Evolutionary conservation across 2,329 filamentous ascomycete genomes (phyloP).

Genomic region (Colletotrichum sojae): DNA sequence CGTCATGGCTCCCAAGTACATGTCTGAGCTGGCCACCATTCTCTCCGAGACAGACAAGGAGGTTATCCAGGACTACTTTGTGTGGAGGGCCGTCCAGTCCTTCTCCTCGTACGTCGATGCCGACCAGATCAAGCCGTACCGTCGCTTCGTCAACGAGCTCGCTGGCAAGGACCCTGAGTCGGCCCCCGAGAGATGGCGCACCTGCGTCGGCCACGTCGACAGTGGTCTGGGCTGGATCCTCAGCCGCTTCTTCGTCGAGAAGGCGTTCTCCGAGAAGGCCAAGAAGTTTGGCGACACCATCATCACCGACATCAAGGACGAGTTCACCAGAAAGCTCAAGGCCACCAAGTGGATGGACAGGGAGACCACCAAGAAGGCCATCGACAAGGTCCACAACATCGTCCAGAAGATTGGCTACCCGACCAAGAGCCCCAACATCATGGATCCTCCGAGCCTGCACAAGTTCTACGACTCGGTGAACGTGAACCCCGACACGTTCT

Average conservation of each 20-base stretch:
- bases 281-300: conserved; percentile 78
- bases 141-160: conserved; percentile 72
- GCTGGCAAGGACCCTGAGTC: conserved; percentile 74
- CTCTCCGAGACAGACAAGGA: conserved; percentile 67
- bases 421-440: conserved; percentile 72
- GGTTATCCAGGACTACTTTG: conserved; percentile 72
- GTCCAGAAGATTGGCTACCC: conserved; percentile 79
- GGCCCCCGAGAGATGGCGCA: conserved; percentile 75
- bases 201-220: conserved; percentile 72
- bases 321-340: conserved; percentile 73
- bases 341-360: conserved; percentile 76
- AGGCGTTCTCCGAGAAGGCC: conserved; percentile 75
- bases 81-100: conserved; percentile 73
- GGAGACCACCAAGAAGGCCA: conserved; percentile 70
- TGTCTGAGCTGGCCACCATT: conserved; percentile 70
- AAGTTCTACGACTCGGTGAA: conserved; percentile 70
- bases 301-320: conserved; percentile 77
- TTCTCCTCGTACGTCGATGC: conserved; percentile 70
- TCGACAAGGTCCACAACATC: conserved; percentile 77
- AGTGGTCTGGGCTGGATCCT: conserved; percentile 75
- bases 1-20: conserved; percentile 71
- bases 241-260: conserved; percentile 79
- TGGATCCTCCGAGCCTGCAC: conserved; percentile 68
- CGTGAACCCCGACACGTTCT: conserved; percentile 66
- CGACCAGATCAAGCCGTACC: conserved; percentile 71